Percentiles rank a stretch among this genome's conserved stretches.
Conservation (phyloP, 1,139 yeast species). For the Protomyces inouyei region DNA sequence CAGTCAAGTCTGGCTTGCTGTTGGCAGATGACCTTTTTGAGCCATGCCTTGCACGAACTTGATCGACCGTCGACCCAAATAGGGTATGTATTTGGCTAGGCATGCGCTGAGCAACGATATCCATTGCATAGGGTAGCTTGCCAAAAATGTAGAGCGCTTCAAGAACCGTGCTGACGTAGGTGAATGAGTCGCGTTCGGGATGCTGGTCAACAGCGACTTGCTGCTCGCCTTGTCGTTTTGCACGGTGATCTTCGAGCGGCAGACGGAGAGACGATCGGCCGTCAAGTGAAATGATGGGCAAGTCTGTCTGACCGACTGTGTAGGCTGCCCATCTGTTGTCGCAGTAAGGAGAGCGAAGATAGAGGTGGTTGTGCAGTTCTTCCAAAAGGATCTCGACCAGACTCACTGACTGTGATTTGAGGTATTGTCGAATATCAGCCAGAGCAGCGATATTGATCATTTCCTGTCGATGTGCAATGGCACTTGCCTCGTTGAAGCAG, state of each 20-base stretch:
- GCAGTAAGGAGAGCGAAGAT: slow-evolving; percentile 51
- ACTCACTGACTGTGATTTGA: slow-evolving; percentile 24
- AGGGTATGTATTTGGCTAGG: slow-evolving; percentile 51
- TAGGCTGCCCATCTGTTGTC: slow-evolving; percentile 40
- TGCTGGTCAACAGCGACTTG: slow-evolving; percentile 34
- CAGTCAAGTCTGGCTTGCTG: background rate
- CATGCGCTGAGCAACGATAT: slow-evolving; percentile 49
- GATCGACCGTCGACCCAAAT: slow-evolving; percentile 60
- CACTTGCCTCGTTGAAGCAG: slow-evolving; percentile 54
- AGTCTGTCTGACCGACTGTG: slow-evolving; percentile 39
- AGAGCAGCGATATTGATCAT: slow-evolving; percentile 50
- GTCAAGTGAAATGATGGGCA: slow-evolving; percentile 43
- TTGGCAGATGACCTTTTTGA: background rate
- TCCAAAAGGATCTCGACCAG: slow-evolving; percentile 58
- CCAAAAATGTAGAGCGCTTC: slow-evolving; percentile 59
- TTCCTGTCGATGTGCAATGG: slow-evolving; percentile 54
- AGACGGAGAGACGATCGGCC: background rate
- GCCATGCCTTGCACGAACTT: slow-evolving; percentile 44
- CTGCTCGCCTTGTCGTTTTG: background rate
- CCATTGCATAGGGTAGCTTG: slow-evolving; percentile 58
- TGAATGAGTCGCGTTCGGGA: slow-evolving; percentile 50
- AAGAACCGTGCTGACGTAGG: slow-evolving; percentile 54
- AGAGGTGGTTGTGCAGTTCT: slow-evolving; percentile 69
- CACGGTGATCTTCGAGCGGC: slow-evolving; percentile 8
- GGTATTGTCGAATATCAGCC: slow-evolving; percentile 28